Evolutionary conservation across 768 basidiomycete species (phyloP), one percentile per base, ranked within the genome.

Genomic region (Boletus speciosus): DNA sequence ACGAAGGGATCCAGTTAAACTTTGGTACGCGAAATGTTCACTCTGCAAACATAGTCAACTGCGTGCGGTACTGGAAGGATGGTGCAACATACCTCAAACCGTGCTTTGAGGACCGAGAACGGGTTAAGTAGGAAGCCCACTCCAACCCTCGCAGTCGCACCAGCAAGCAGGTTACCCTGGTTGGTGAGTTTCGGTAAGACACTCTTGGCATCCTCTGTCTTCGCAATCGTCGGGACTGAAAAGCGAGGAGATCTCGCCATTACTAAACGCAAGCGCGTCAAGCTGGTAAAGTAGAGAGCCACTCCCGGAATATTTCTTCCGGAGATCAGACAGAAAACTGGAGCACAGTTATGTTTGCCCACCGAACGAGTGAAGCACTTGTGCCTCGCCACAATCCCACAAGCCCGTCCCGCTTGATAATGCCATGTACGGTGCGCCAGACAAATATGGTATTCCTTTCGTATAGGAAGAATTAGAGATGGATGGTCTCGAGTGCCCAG

Each of bases 81-180:
- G n/a, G 19, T n/a, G 7, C 21, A 10, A 64, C 80, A 39, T 35
- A 88, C 94, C 83, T 98, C 95, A 60, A 86, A 95, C 21, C 94
- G 84, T 23, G 93, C 90, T 73, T 98, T 98, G 43, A 97, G 73
- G 16, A 98, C 84, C 5, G 95, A 87, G 60, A 97, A 84, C 0
- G 95, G 95, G 66, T 95, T 98, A 56, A 98, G 65, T 2, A 93
- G 53, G 62, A 95, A 83, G 1, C 95, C 94, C 2, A 96, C 88
- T 1, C 73, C 77, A 11, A 92, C 82, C 55, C 95, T 83, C 1
- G 89, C 82, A 1, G 87, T 81, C 0, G 92, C 93, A 3, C 95
- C 95, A 0, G 94, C 86, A 15, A 95, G 53, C 0, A 97, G 77
- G 68, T 98, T 97, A 2, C 94, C 94, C 62, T 83, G 78, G 53